These are phyloP conservation scores for Yamadazyma atmosphaerica DNA, from an alignment of 1,139 yeast genomes.

Conservation along the genomic window DNA sequence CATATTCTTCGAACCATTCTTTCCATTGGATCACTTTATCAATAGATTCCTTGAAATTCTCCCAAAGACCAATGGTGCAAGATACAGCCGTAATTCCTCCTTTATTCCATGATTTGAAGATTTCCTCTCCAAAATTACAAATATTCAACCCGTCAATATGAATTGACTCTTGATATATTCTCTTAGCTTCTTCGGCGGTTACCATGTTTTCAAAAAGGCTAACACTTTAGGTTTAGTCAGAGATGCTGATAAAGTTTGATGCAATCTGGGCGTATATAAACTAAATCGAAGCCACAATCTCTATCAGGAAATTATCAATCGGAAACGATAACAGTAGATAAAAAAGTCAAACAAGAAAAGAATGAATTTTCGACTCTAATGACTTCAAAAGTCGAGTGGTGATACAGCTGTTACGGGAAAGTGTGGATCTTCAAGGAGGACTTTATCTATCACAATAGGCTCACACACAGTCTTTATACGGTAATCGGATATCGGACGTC, in stretches of 20 bases:
- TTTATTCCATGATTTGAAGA: conserved; percentile 13
- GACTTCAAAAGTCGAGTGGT: too few species aligned
- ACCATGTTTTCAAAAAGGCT: conserved; percentile 7
- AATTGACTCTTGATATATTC: conserved; percentile 11
- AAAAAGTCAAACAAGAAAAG: too few species aligned
- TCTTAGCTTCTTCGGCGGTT: conserved; percentile 11
- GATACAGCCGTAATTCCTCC: conserved; percentile 17
- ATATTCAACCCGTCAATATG: conserved; percentile 16
- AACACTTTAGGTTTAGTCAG: background rate
- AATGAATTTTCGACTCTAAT: too few species aligned
- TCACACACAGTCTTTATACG: too few species aligned
- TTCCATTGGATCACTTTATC: conserved; percentile 16
- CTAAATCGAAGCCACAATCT: too few species aligned
- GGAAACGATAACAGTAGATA: too few species aligned
- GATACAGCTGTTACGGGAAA: too few species aligned
- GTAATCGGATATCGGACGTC: too few species aligned
- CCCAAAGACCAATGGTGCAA: conserved; percentile 16
- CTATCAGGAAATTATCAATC: too few species aligned
- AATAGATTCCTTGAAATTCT: conserved; percentile 14
- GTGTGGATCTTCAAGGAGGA: too few species aligned
- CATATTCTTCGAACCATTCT: conserved; percentile 16
- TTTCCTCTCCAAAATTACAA: conserved; percentile 15
- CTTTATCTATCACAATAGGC: too few species aligned
- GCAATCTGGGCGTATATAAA: too few species aligned
- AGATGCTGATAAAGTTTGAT: background rate